Percentiles rank a stretch among this genome's conserved stretches.
phyloP scores from a whole-genome alignment of 345 rosid species.

The Acer campestre region DNA sequence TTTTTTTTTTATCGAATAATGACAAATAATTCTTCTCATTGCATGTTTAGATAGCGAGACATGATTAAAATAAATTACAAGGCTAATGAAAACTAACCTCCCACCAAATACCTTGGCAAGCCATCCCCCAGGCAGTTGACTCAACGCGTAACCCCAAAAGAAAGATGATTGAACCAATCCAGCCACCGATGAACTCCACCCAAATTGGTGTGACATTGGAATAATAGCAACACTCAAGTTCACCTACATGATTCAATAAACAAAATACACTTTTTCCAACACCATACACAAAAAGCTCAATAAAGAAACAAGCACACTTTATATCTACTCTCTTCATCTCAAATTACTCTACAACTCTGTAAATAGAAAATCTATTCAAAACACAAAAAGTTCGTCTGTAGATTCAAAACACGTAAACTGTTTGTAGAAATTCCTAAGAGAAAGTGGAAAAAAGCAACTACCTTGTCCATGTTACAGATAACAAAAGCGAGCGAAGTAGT shows the following conservation, averaged over 20 bases:
- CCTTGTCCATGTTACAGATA: conserved; percentile 97
- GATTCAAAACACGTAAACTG: not conserved
- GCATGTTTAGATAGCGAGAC: too few species aligned
- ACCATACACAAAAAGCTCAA: not conserved
- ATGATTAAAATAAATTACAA: not conserved
- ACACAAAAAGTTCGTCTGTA: too few species aligned
- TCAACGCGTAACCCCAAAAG: conserved; percentile 96
- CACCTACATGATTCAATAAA: conserved; percentile 53
- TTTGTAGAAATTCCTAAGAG: conserved; percentile 13
- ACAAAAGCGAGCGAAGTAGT: conserved; percentile 92
- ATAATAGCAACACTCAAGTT: conserved; percentile 94
- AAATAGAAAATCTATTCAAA: not conserved
- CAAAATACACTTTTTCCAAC: not conserved
- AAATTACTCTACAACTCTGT: not conserved
- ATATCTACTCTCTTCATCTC: not conserved
- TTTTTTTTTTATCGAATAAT: not conserved
- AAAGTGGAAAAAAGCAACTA: conserved; percentile 19
- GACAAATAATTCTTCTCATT: too few species aligned
- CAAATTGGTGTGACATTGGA: conserved; percentile 96
- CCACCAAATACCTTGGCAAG: conserved; percentile 91
- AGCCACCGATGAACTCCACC: conserved; percentile 84
- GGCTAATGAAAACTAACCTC: conserved; percentile 53
- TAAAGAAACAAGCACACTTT: not conserved
- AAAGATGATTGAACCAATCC: conserved; percentile 94
- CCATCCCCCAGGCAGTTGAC: conserved; percentile 98